phyloP scores from a whole-genome alignment of 495 filamentous ascomycete species.

The Aspergillus panamensis region DNA sequence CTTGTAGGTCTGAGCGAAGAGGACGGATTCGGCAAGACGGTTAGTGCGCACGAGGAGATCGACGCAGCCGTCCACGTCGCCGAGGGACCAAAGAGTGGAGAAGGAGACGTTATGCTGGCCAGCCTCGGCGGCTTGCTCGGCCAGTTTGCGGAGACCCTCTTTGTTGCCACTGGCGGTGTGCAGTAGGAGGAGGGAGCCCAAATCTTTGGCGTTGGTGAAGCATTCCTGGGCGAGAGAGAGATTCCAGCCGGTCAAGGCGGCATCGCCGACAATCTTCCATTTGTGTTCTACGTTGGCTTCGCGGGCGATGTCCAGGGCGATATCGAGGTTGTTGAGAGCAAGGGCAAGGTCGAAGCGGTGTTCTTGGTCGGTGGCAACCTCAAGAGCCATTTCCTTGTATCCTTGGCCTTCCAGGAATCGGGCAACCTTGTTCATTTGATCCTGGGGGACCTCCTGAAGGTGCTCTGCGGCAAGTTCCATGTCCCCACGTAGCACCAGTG shows the following conservation, averaged over 20 bases:
- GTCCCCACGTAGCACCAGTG: conserved; percentile 89
- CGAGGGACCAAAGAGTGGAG: conserved; percentile 81
- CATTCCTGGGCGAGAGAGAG: conserved; percentile 85
- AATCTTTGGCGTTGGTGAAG: conserved; percentile 82
- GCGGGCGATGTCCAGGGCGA: conserved; percentile 79
- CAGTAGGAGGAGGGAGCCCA: conserved; percentile 83
- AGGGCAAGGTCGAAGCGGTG: conserved; percentile 95
- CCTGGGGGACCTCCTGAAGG: conserved; percentile 73
- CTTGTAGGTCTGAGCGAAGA: conserved; percentile 93
- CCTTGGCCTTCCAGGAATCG: conserved; percentile 97
- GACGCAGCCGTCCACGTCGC: conserved; percentile 77
- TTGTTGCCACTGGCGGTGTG: conserved; percentile 76
- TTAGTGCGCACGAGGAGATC: conserved; percentile 75
- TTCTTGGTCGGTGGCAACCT: conserved; percentile 93
- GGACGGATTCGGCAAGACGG: conserved; percentile 75
- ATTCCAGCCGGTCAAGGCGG: conserved; percentile 83
- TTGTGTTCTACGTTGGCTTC: conserved; percentile 88
- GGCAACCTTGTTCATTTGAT: conserved; percentile 95
- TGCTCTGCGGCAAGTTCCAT: conserved; percentile 88
- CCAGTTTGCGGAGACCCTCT: conserved; percentile 67
- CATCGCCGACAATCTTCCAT: conserved; percentile 95
- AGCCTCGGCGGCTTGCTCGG: conserved; percentile 66
- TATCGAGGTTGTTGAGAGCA: conserved; percentile 73
- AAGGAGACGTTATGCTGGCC: conserved; percentile 91
- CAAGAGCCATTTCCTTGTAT: conserved; percentile 89